A percentile compares a stretch with the other conserved stretches of the same genome.
These are phyloP conservation scores for Blumeria graminis DNA, from an alignment of 2,329 filamentous ascomycete genomes.

Conservation along the genomic window DNA sequence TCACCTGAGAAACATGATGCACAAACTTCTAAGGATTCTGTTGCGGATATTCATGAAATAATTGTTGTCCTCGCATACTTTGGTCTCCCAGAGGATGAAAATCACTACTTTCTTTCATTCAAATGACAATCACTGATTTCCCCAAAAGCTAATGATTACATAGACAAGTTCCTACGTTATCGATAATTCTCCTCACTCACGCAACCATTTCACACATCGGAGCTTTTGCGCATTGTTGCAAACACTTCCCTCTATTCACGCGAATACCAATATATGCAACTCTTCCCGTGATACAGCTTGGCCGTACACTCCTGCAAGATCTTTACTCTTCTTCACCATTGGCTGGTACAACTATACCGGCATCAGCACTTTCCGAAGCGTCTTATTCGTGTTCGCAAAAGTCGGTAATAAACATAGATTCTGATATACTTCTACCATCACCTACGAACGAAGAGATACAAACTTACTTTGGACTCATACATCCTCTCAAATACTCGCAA, in stretches of 20 bases:
- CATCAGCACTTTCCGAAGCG: conserved; percentile 43
- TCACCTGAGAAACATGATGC: conserved; percentile 1
- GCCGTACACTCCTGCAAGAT: conserved; percentile 74
- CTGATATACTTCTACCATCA: conserved; percentile 31
- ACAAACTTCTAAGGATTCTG: not conserved
- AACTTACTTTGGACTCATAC: conserved; percentile 72
- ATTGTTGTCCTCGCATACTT: not conserved
- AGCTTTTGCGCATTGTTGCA: conserved; percentile 91
- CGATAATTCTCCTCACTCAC: conserved; percentile 82
- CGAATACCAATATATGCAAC: conserved; percentile 91
- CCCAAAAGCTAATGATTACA: not conserved
- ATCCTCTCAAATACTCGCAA: conserved; percentile 88
- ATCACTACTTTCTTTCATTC: no score
- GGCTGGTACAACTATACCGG: conserved; percentile 64
- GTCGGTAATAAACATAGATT: conserved; percentile 25
- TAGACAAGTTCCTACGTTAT: conserved; percentile 76
- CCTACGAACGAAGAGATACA: conserved; percentile 77
- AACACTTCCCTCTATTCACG: conserved; percentile 76
- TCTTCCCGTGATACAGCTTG: conserved; percentile 74
- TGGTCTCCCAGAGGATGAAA: no score
- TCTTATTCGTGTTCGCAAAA: conserved; percentile 29
- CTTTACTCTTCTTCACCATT: conserved; percentile 73
- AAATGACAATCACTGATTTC: no score
- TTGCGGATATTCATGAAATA: not conserved
- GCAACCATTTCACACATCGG: conserved; percentile 78